Conservation (phyloP, 371 early-diverging fungal species). For the Batrachochytrium dendrobatidis region DNA sequence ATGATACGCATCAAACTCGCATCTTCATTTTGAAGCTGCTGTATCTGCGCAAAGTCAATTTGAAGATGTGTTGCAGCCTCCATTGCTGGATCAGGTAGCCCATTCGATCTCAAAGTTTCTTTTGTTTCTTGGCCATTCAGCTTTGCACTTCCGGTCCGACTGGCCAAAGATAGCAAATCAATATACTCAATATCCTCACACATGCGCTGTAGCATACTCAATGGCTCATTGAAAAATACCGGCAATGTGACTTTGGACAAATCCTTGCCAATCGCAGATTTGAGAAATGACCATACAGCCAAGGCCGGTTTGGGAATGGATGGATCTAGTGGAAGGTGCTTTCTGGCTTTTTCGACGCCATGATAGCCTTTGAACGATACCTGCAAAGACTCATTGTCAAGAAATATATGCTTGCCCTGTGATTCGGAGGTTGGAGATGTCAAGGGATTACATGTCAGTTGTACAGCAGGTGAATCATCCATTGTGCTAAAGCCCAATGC, state of each 20-base stretch:
- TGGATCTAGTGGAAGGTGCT: conserved; percentile 43
- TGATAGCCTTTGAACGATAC: conserved; percentile 13
- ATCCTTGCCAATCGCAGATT: conserved; percentile 78
- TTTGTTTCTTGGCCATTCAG: conserved; percentile 4
- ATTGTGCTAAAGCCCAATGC: conserved; percentile 12
- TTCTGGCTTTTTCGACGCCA: conserved; percentile 22
- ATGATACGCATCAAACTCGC: conserved; percentile 59
- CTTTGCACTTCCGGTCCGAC: conserved; percentile 16
- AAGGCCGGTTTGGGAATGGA: conserved; percentile 30
- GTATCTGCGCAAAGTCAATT: conserved; percentile 14
- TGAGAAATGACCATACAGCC: conserved; percentile 50
- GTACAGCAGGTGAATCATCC: neutral
- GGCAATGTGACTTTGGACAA: conserved; percentile 72
- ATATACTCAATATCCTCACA: conserved; percentile 71
- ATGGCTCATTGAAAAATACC: conserved; percentile 81
- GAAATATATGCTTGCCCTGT: neutral
- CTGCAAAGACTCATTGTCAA: neutral
- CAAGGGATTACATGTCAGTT: conserved; percentile 1
- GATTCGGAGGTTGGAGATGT: neutral
- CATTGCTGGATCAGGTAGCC: conserved; percentile 6
- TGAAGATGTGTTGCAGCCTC: conserved; percentile 10
- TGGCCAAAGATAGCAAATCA: conserved; percentile 64
- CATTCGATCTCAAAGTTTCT: too few species aligned
- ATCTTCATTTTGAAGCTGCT: conserved; percentile 34
- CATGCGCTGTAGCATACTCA: conserved; percentile 74